Base-by-base conservation (phyloP, 73 alveolate genomes). In the Blepharisma japonicum region DNA sequence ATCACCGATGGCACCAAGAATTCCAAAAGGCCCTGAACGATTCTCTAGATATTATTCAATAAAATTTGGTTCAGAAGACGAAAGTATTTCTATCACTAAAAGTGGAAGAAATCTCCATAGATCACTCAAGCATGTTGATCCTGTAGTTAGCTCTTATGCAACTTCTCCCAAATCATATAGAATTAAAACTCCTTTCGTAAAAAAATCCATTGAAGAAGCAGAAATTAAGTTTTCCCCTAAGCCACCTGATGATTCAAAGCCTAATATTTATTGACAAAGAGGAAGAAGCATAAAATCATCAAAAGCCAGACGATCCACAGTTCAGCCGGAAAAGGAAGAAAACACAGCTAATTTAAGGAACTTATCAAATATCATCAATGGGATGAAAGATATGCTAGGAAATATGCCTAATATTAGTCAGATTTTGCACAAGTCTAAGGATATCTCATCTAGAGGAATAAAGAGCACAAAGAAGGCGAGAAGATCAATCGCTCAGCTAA, bases 1-100 rank as follows among this genome's bases (percentile, higher is more conserved):
- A n/a, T 61, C 74, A 25, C 74, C 74, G 11, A n/a, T 14, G 23
- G 74, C 47, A 9, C 74, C 74, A 61, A 61, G 74, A 25, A 61
- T 61, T 25, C 74, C 74, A 61, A 61, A 61, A 5, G 47, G 47
- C 46, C 74, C 14, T 14, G 74, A 61, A 14, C 2, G 14, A 18
- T 61, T 14, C 47, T 61, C 74, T 9, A 2, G 74, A 14, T 61
- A 61, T 25, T 39, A 61, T 8, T 1, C 23, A 18, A n/a, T 9
- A 61, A 14, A 39, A 18, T 39, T 39, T 14, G 11, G 49, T 14
- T 9, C 18, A 61, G 74, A 61, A 20, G 74, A 61, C 2, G 74
- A 61, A 61, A 61, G 23, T 25, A 61, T 14, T 25, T 61, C 14
- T 61, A 14, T 61, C 47, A 61, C 23, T n/a, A 14, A 39, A 18